Evolutionary conservation across 2,329 filamentous ascomycete species (phyloP).

Genomic region (Ilyonectria destructans): DNA sequence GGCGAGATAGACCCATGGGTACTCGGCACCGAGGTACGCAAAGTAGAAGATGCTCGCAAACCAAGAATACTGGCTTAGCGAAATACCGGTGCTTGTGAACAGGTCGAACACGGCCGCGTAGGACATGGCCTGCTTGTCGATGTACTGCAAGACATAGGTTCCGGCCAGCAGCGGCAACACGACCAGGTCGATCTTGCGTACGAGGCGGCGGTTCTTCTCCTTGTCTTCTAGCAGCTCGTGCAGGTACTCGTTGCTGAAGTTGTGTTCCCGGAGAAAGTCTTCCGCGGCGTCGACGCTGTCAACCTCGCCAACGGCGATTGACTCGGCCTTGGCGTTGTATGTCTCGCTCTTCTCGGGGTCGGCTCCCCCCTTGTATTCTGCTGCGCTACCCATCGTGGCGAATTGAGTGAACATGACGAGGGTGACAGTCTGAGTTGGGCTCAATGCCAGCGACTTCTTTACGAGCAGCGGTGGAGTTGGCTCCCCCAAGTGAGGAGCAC

Average conservation of each 20-base stretch:
- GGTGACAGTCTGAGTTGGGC: too few relatives aligned
- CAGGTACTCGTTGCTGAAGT: conserved; percentile 42
- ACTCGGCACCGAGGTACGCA: conserved; percentile 62
- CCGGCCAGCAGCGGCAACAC: conserved; percentile 66
- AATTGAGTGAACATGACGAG: not conserved
- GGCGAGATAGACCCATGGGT: conserved; percentile 55
- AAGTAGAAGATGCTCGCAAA: conserved; percentile 70
- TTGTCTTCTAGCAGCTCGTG: conserved; percentile 36
- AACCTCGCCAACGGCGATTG: conserved; percentile 36
- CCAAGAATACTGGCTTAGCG: conserved; percentile 64
- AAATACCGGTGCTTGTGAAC: conserved; percentile 63
- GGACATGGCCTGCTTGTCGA: conserved; percentile 68
- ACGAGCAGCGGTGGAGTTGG: not conserved
- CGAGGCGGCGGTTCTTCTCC: conserved; percentile 34
- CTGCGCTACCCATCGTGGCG: conserved; percentile 9
- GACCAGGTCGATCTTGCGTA: conserved; percentile 63
- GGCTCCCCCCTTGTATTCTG: not conserved
- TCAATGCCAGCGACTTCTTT: not conserved
- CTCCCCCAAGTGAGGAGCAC: not conserved
- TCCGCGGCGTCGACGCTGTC: conserved; percentile 39
- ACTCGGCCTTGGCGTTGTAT: conserved; percentile 34
- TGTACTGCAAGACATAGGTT: conserved; percentile 67
- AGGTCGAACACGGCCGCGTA: conserved; percentile 71
- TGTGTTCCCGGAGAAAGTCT: conserved; percentile 41
- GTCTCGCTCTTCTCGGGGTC: conserved; percentile 36